Base-by-base conservation (phyloP, 305 asterid species). In the Galium porrigens region DNA sequence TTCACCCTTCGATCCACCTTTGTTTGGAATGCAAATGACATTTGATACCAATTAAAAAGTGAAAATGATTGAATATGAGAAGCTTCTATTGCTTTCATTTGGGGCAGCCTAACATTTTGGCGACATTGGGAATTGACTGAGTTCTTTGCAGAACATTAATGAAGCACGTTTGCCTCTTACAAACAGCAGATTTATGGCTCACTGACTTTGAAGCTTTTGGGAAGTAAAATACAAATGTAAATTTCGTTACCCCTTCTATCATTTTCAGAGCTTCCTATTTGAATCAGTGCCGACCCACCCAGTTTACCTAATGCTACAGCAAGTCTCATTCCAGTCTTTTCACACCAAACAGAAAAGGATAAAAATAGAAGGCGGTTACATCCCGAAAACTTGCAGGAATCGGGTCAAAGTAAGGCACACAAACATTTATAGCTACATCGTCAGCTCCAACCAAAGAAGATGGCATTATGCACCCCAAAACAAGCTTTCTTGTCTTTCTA, bases 401-500 rank as follows among this genome's bases (percentile, higher is more conserved):
- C 42, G 42, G 25, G 42, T 30, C 42, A 32, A 58, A 11, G 64
- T 5, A n/a, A 18, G 22, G 15, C 49, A 15, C 8, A 62, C 10
- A 18, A 46, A 54, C 32, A 32, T 18, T 58, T 29, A 67, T 36
- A 53, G 10, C 54, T 1, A 7, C 18, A 3, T 63, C 84, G 82
- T 79, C 84, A 79, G 73, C 84, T 59, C 58, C 72, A 68, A 77
- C 73, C 29, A 69, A 72, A 63, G 68, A 73, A 77, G 72, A 66
- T 70, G 78, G 79, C 74, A 70, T 64, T 70, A 72, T 67, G 56
- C 69, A 14, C 36, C 36, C 32, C 17, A 48, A 48, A 48, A 27
- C 42, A 29, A 22, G 12, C 30, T n/a, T 49, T 10, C 2, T 25
- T 8, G 20, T 39, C 6, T 11, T 32, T 46, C 55, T 48, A 48